Base-by-base conservation (phyloP, 345 rosid species). In the Excoecaria cochinchinensis region DNA sequence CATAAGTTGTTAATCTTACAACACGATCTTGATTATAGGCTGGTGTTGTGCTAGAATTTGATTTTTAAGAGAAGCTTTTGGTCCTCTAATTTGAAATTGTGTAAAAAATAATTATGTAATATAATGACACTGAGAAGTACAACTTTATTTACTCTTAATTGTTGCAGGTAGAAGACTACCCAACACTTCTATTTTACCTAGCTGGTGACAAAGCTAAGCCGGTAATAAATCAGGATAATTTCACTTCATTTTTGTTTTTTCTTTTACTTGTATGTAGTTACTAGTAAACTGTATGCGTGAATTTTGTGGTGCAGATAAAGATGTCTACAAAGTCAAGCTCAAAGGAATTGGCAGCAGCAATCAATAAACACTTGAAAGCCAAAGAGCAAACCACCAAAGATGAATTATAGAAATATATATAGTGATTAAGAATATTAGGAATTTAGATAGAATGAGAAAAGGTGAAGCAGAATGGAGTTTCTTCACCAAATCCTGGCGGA, bases 151-250 rank as follows among this genome's bases (percentile, higher is more conserved):
- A 1, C 46, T 67, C 14, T 59, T 67, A 68, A 69, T 76, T 73
- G 2, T 74, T 85, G 68, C 88, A 94, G 97, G 87, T 85, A 25
- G 80, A 82, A 60, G 92, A 91, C 78, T 94, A 86, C 77, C 98
- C 95, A 0, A 71, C 88, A 3, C 87, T 92, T 73, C 78, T 90
- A 19, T 84, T 92, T 60, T 90, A 89, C 85, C 88, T 89, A 6
- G 85, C 86, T 0, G 83, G 79, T 44, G 88, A 88, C 74, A 94
- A 92, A 78, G 77, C 85, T 64, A 90, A 83, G 53, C 94, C 79
- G 74, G 74, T 76, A 76, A 70, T 24, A 60, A 68, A 69, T 25
- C 52, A n/a, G 3, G 42, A 25, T 47, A 2, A 39, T 6, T 70
- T 47, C 44, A 4, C 38, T 46, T 17, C 10, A 11, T 7, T 12